These are phyloP conservation scores for Pestalotiopsis sp. DNA, from an alignment of 2,329 filamentous ascomycete species.

Conservation along the genomic window DNA sequence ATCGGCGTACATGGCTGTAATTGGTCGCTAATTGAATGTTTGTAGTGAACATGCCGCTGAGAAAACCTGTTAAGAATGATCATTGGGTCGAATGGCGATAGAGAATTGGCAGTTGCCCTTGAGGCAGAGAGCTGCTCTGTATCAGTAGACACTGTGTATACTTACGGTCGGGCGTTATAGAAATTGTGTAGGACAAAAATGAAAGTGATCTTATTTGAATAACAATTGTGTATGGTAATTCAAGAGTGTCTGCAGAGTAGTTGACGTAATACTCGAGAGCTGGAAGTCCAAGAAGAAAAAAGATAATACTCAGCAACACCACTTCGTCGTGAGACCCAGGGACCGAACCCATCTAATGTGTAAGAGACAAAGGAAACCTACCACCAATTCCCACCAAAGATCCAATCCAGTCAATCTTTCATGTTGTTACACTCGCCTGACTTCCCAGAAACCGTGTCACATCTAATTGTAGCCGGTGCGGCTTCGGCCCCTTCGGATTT, in stretches of 20 bases:
- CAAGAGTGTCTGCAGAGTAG: no score
- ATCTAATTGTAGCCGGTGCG: slow-evolving; percentile 17
- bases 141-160: no score
- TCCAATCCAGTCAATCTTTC: not conserved
- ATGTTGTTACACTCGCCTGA: not conserved
- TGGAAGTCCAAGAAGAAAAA: not conserved
- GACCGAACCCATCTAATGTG: not conserved
- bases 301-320: not conserved
- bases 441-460: not conserved
- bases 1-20: not conserved
- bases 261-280: no score
- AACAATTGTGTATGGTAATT: no score
- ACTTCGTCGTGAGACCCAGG: not conserved
- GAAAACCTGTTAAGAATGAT: not conserved
- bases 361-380: not conserved
- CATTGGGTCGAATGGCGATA: not conserved
- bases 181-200: not conserved
- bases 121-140: no score
- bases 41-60: not conserved
- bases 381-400: not conserved
- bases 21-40: not conserved
- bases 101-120: no score
- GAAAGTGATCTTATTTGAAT: no score
- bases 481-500: slow-evolving; percentile 11
- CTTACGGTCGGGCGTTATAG: not conserved